Evolutionary conservation across 2,329 filamentous ascomycete genomes (phyloP), one percentile per base, ranked within the genome.

Genomic region (Stagonosporopsis chrysanthemi): DNA sequence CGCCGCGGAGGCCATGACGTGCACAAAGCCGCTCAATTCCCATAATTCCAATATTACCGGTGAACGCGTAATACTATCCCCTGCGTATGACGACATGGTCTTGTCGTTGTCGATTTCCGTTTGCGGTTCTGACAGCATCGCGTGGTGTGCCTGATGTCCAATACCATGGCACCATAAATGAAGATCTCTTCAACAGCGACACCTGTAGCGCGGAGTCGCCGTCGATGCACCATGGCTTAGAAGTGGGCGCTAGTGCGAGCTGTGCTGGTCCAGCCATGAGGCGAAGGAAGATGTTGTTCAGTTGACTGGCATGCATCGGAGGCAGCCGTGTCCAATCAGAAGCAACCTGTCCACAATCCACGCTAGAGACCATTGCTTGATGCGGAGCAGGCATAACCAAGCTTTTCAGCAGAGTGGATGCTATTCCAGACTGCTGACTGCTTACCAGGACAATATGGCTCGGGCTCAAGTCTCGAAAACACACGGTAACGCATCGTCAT

Each of bases 71-170:
- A 51, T 28, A 39, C 14, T 35, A 7, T 19, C 26, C 2, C 44
- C 2, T 12, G 23, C 31, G 19, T 8, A 57, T 57, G 48, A 57
- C 48, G 54, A 48, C 48, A 52, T 29, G 26, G 26, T 33, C 11
- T 52, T 39, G 38, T 29, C 49, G 39, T 52, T 17, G 23, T 44
- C 4, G 39, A 39, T 33, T n/a, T 48, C 54, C 54, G 48, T 49
- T 57, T 57, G 54, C 48, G 33, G 49, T 47, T 35, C 23, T 52
- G 38, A 57, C 54, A 57, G 33, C 43, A 57, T 33, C 54, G 31
- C 54, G 39, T 57, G 48, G 29, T 52, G 43, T 57, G 33, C 54
- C 39, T 48, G 48, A n/a, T 11, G 36, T 31, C 31, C 39, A 40
- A 35, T 52, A 57, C 43, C 44, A 52, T 29, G 48, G 49, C 38